Percentiles rank a stretch among this genome's conserved stretches.
These are phyloP conservation scores for Populus deltoides DNA, from an alignment of 345 rosid genomes.

Conservation along the genomic window DNA sequence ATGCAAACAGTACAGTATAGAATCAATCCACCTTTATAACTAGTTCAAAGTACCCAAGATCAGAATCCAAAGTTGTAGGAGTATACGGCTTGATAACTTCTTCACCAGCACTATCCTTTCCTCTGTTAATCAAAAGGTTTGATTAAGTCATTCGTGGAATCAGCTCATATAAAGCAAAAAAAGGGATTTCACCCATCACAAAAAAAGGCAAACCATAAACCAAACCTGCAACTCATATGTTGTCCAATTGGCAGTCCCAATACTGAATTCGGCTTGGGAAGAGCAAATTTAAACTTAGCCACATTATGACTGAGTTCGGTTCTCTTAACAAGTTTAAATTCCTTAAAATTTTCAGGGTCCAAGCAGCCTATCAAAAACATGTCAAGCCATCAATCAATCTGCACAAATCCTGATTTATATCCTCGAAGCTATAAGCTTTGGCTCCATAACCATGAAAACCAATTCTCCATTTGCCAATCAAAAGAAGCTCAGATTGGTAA, in stretches of 20 bases:
- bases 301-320: slow-evolving; percentile 49
- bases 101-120: slow-evolving; percentile 26
- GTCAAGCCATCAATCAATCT: background rate
- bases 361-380: slow-evolving; percentile 34
- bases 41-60: slow-evolving; percentile 25
- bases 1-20: background rate
- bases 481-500: background rate
- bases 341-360: slow-evolving; percentile 46
- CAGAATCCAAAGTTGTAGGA: slow-evolving; percentile 31
- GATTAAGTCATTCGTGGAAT: background rate
- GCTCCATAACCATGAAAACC: background rate
- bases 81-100: slow-evolving; percentile 33
- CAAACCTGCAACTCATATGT: slow-evolving; percentile 55
- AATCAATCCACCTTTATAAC: slow-evolving; percentile 25
- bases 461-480: background rate
- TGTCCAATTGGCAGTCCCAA: slow-evolving; percentile 57
- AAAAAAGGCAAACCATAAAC: background rate
- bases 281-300: slow-evolving; percentile 47
- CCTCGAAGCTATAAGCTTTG: background rate
- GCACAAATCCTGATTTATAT: background rate
- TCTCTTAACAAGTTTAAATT: slow-evolving; percentile 44
- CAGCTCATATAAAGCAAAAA: background rate
- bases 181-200: background rate
- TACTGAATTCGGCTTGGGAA: slow-evolving; percentile 42
- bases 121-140: slow-evolving; percentile 16